These are phyloP conservation scores for Nigrograna mackinnonii DNA, from an alignment of 2,329 filamentous ascomycete genomes.

Conservation along the genomic window DNA sequence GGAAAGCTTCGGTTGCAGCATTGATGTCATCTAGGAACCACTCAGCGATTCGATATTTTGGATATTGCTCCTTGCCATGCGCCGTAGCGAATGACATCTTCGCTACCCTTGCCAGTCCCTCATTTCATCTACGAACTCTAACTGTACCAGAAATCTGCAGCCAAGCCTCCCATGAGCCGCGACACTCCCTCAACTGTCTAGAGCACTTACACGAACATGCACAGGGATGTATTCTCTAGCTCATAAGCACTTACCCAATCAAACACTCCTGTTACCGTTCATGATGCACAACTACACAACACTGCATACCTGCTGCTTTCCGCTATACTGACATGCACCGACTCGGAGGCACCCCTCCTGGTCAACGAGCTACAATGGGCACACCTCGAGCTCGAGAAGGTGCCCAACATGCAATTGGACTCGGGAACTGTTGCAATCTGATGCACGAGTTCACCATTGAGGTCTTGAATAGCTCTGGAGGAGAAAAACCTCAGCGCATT, in stretches of 20 bases:
- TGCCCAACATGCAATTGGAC: no score
- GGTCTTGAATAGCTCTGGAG: background rate
- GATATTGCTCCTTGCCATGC: background rate
- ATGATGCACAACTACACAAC: constrained; percentile 5
- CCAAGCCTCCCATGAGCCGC: constrained; percentile 2
- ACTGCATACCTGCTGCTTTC: constrained; percentile 8
- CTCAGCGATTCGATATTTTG: no score
- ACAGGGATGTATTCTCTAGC: constrained; percentile 17
- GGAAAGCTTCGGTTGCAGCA: no score
- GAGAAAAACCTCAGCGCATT: background rate
- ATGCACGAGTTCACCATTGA: background rate
- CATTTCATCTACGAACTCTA: background rate
- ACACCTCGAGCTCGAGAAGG: no score
- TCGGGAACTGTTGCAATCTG: background rate
- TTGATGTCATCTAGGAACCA: no score
- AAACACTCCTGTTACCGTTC: constrained; percentile 7
- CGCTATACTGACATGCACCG: background rate
- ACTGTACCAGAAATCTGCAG: background rate
- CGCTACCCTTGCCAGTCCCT: background rate
- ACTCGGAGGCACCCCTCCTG: no score
- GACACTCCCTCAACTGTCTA: constrained; percentile 6
- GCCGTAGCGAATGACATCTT: background rate
- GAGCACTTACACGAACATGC: constrained; percentile 3
- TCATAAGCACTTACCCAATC: constrained; percentile 13
- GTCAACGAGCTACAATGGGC: no score